Base-by-base conservation (phyloP, 176 grass and related monocot genomes). In the Coix lacrymajobi region DNA sequence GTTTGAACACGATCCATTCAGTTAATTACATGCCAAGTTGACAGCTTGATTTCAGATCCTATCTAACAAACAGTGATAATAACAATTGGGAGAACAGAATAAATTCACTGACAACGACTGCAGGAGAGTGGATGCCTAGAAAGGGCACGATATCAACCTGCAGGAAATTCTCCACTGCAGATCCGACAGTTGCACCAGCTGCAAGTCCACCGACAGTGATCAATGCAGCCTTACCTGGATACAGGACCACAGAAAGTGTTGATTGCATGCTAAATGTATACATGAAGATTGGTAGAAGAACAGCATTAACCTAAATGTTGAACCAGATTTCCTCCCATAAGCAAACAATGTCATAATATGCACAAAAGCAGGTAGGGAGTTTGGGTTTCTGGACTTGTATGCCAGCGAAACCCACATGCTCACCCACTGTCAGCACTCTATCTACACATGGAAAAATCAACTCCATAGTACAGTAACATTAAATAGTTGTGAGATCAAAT, bases 111-210 rank as follows among this genome's bases (percentile, higher is more conserved):
- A 99, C 88, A 65, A 99, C 81, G 6, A 99, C 88, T 6, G 96
- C 83, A 3, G 93, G 96, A 14, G 96, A 99, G 61, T 91, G 93
- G 76, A 99, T 92, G 57, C 93, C 93, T 15, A 94, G 72, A 74
- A 99, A 94, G 45, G 93, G 91, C 49, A 96, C 87, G 29, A 99
- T 73, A 85, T 99, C 97, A 41, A 99, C 97, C 87, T 96, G 97
- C 78, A 99, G 87, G 83, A 88, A 99, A 80, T 75, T 90, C 85
- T 99, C 97, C 9, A 94, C 81, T 63, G 85, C 85, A 71, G 97
- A 96, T 67, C 97, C 97, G 1, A 94, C 76, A 49, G 80, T 89
- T 0, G 89, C 97, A 34, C 97, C 93, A 19, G 92, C 85, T 39
- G 83, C 91, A 66, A 99, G 85, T 14, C 97, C 91, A 10, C 97